Evolutionary conservation across 2,329 filamentous ascomycete genomes (phyloP), one percentile per base, ranked within the genome.

Genomic region (Aurifilum marmelostoma): DNA sequence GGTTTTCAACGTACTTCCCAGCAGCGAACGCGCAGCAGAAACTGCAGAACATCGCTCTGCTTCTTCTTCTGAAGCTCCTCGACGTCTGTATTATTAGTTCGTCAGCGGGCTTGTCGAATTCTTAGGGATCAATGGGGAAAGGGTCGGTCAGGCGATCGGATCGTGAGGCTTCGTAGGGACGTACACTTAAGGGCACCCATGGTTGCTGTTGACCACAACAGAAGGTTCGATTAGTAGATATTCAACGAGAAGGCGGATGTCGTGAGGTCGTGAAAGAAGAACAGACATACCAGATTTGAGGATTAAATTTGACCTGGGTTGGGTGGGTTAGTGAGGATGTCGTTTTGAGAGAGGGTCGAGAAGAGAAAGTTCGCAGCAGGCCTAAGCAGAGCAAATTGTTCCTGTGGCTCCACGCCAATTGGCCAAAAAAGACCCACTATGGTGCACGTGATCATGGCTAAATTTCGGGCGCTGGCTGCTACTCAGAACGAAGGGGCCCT

Each of bases 41-140:
- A 99, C 88, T 94, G 94, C 88, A 98, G 93, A 83, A 99, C 92
- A 90, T 99, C 96, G 85, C 93, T 97, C 92, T 99, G 96, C 94
- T 99, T 99, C 93, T 97, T 97, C 94, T 99, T 98, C 86, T 97
- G 94, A 88, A 99, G 92, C 91, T 99, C 96, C 91, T 99, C 97
- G 87, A 99, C 93, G 89, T 97, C 69, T 71, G 50, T 67, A 47
- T 24, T 52, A 43, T 58, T 61, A 41, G 21, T 56, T 69, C 47
- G 61, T 71, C 69, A 71, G 69, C 43, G 37, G 41, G 43, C 4
- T 52, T 50, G 32, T 60, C 41, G 39, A n/a, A n/a, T 43, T 52
- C 69, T 63, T 54, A 7, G 52, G 41, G 54, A 6, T 34, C 37
- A 47, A 43, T 50, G 43, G 43, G 43, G 21, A 47, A 39, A n/a